Evolutionary conservation across 176 grass and related monocot genomes (phyloP).

Genomic region (Lolium multiflorum): DNA sequence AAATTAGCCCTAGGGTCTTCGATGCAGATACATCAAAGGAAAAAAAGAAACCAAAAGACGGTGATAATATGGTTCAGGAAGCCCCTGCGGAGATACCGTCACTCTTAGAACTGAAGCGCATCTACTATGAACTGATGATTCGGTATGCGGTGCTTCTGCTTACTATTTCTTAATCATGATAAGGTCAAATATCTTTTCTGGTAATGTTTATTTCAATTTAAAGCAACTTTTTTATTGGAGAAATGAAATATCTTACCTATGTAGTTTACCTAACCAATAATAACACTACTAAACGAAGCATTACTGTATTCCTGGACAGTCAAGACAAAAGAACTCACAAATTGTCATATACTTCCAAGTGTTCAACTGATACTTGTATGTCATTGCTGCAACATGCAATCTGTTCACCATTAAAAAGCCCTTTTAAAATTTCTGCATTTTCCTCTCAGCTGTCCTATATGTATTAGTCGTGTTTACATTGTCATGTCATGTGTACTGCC

Average conservation of each 20-base stretch:
- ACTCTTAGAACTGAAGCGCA: conserved; percentile 81
- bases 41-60: conserved; percentile 95
- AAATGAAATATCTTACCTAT: background rate
- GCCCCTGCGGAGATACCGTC: conserved; percentile 86
- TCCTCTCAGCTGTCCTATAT: background rate
- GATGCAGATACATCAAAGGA: conserved; percentile 79
- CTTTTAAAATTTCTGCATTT: background rate
- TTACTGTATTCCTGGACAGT: conserved; percentile 11
- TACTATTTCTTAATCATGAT: conserved; percentile 16
- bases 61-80: conserved; percentile 82
- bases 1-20: conserved; percentile 91
- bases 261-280: background rate
- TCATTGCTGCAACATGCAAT: background rate
- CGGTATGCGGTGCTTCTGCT: conserved; percentile 52
- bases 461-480: background rate
- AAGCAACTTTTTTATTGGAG: background rate
- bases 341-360: background rate
- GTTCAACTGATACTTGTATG: background rate
- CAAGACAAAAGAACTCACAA: background rate
- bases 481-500: background rate
- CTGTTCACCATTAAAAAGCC: background rate
- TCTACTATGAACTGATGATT: conserved; percentile 94
- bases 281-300: background rate
- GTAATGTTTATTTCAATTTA: background rate
- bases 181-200: background rate